Conservation (phyloP, 768 basidiomycete genomes). For the Naganishia onofrii region DNA sequence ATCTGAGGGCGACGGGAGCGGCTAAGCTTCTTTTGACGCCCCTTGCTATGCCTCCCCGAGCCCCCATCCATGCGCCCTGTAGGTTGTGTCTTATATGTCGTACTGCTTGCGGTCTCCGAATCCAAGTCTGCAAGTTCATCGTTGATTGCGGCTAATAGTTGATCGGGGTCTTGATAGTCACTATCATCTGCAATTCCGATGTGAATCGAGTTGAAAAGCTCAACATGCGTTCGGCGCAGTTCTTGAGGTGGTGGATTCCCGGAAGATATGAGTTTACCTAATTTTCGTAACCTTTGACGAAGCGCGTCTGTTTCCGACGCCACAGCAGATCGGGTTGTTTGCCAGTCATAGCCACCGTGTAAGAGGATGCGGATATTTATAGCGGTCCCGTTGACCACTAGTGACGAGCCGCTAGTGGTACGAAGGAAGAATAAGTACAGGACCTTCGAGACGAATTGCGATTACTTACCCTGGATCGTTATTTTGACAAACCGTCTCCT, state of each 20-base stretch:
- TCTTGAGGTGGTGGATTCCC: conserved; percentile 74
- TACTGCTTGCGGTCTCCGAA: conserved; percentile 57
- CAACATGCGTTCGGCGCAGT: conserved; percentile 59
- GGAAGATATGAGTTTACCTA: conserved; percentile 82
- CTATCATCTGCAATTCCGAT: conserved; percentile 80
- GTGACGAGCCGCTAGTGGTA: not conserved
- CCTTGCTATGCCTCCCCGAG: conserved; percentile 39
- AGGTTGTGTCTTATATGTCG: conserved; percentile 10
- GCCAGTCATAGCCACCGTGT: conserved; percentile 96
- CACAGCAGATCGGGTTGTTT: conserved; percentile 74
- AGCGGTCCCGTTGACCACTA: conserved; percentile 21
- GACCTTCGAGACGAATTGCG: not conserved
- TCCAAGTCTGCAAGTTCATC: conserved; percentile 70
- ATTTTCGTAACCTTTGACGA: conserved; percentile 77
- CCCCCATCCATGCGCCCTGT: not conserved
- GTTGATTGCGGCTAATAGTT: conserved; percentile 85
- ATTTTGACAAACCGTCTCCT: not conserved
- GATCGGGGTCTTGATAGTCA: conserved; percentile 70
- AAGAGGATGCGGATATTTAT: conserved; percentile 62
- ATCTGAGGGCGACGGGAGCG: conserved; percentile 13
- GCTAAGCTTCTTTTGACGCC: conserved; percentile 12
- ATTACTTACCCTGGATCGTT: conserved; percentile 1
- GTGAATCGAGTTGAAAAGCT: conserved; percentile 90
- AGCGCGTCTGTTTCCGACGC: conserved; percentile 85
- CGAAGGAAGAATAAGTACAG: not conserved